Base-by-base conservation (phyloP, 2,329 filamentous ascomycete species). In the Colletotrichum sublineola region DNA sequence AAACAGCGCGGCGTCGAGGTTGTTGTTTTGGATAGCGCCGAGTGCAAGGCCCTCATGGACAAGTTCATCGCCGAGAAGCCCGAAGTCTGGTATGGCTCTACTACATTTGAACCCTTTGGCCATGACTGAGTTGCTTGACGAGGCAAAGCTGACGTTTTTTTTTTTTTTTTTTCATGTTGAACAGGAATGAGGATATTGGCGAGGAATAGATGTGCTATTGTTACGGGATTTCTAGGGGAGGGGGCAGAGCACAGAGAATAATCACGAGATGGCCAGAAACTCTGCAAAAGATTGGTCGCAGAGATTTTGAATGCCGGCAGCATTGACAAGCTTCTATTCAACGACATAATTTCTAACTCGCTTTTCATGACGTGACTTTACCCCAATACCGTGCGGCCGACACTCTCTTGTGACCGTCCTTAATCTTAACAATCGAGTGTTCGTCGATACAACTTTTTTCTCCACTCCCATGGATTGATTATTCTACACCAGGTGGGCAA, bases 61-160 rank as follows among this genome's bases (percentile, higher is more conserved):
- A 88, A 84, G 75, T 95, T 95, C 79, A 93, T 95, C 76, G 84
- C 86, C 67, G 89, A 93, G 79, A 91, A 92, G 79, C 93, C 93
- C 2, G 88, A 90, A 73, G 84, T 94, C 68, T 95, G 93, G 92
- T 92, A 80, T 75, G 86, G 82, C 50, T 73, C 68, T 69, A 65
- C 24, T 5, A 3, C 29, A 14, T 14, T n/a, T 14, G 14, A 42
- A 12, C 4, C 15, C 29, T 38, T 24, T 24, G 14, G 8, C 7
- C 1, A 24, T 44, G 24, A 44, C 29, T 6, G 29, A 61, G 18
- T 40, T 44, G 5, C 38, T 31, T 5, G n/a, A n/a, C 18, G 11
- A 63, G 5, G 20, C 38, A 31, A 38, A 33, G 50, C 50, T 55
- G 18, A 56, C 5, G 24, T 24, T 24, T 24, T 24, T 24, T 24